Evolutionary conservation across 2,329 filamentous ascomycete genomes (phyloP).

Genomic region (Zasmidium angulare): DNA sequence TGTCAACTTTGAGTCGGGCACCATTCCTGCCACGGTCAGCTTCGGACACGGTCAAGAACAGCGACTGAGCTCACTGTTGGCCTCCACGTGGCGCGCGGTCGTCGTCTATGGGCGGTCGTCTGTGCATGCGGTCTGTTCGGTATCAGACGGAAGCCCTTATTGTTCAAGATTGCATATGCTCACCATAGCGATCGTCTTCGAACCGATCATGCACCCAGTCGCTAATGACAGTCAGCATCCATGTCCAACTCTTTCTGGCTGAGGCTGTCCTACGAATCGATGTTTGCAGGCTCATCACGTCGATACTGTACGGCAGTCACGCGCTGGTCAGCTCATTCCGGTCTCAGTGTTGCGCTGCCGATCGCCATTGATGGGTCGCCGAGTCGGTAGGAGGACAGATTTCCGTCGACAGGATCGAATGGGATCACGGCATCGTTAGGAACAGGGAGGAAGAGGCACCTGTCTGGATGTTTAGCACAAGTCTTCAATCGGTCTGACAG

Average conservation of each 20-base stretch:
- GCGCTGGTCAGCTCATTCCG: constrained; percentile 38
- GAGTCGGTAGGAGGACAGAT: constrained; percentile 16
- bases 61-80: constrained; percentile 11
- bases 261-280: constrained; percentile 63
- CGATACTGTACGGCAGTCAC: constrained; percentile 33
- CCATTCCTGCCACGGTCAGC: constrained; percentile 19
- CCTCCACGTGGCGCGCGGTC: constrained; percentile 19
- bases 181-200: constrained; percentile 33
- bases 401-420: constrained; percentile 18
- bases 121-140: constrained; percentile 18
- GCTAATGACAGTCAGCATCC: constrained; percentile 43
- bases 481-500: neutral
- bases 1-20: constrained; percentile 75
- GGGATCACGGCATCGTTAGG: constrained; percentile 34
- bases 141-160: neutral
- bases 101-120: constrained; percentile 20
- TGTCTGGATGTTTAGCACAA: constrained; percentile 14
- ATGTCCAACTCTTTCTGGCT: constrained; percentile 19
- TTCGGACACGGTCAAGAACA: constrained; percentile 16
- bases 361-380: constrained; percentile 25
- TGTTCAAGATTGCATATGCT: neutral
- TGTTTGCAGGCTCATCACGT: constrained; percentile 46
- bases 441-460: constrained; percentile 47
- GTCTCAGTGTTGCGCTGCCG: constrained; percentile 12
- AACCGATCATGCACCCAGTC: constrained; percentile 77